Evolutionary conservation across 768 basidiomycete genomes (phyloP), one percentile per base, ranked within the genome.

Genomic region (Zangia roseola): DNA sequence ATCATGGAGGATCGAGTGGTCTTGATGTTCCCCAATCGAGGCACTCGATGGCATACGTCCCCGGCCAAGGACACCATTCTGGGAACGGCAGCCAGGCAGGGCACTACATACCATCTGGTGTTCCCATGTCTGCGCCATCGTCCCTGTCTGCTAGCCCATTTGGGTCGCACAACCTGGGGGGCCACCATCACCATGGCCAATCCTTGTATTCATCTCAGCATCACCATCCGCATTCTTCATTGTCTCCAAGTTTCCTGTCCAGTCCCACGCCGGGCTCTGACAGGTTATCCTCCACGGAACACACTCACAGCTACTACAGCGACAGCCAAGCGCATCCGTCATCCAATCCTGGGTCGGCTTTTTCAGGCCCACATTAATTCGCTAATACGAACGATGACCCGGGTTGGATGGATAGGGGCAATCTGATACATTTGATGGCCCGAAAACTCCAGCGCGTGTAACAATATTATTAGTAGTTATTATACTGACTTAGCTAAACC

Each of bases 61-160:
- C 74, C 12, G 63, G 71, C 25, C 72, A 71, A 47, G 70, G 70
- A 36, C 69, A 74, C 50, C 74, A 76, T 66, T 72, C 76, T 55
- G 70, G 68, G 70, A 60, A 59, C 43, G 55, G 57, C 23, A 50
- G 55, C 40, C 68, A 63, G 17, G 54, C 55, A 10, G 56, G 58
- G 6, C 63, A 65, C 43, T 68, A 70, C 38, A 52, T 68, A 33
- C 56, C 68, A 14, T 68, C 66, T 28, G 66, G 68, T 3, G 71
- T 80, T 19, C 79, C 82, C 9, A 70, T 82, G 57, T 77, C 80
- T 17, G 77, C 80, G 6, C 74, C 79, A 0, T 69, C 79, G 19
- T 72, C 80, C 42, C 63, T 81, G 55, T 69, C 78, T 25, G 67
- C 64, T 46, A 74, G 75, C 37, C 60, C 62, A 14, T 68, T 57